Conservation (phyloP, 495 filamentous ascomycete species). For the Hypoxylon cercidicola region DNA sequence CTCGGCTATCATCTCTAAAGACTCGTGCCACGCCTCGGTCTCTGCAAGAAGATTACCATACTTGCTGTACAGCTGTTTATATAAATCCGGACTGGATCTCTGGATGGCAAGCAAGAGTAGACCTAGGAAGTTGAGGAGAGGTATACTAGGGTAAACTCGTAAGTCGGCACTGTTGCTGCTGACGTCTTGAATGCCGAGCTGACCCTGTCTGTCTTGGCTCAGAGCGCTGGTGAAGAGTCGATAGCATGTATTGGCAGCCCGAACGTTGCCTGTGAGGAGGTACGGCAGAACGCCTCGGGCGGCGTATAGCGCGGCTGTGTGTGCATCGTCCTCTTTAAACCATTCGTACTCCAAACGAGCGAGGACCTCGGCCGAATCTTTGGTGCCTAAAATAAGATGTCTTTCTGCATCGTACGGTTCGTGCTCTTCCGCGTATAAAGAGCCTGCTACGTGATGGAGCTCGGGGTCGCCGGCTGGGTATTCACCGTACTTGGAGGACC, state of each 20-base stretch:
- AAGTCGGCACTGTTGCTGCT: conserved; percentile 78
- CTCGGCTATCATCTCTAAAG: conserved; percentile 87
- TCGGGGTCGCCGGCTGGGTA: conserved; percentile 94
- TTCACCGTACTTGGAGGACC: conserved; percentile 85
- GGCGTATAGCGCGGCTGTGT: conserved; percentile 89
- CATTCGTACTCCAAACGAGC: conserved; percentile 88
- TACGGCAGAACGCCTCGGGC: conserved; percentile 92
- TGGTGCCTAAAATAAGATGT: conserved; percentile 89
- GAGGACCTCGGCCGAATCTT: conserved; percentile 83
- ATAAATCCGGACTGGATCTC: conserved; percentile 81
- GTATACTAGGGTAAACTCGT: conserved; percentile 85
- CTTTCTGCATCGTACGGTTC: conserved; percentile 92
- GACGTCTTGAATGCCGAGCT: conserved; percentile 81
- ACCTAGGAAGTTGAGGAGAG: conserved; percentile 91
- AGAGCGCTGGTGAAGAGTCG: conserved; percentile 82
- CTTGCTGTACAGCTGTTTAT: conserved; percentile 80
- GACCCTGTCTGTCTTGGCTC: conserved; percentile 68
- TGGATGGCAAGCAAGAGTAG: conserved; percentile 85
- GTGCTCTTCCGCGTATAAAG: conserved; percentile 87
- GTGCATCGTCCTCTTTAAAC: conserved; percentile 88
- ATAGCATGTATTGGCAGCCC: conserved; percentile 84
- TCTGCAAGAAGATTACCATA: conserved; percentile 83
- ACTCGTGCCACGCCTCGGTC: conserved; percentile 78
- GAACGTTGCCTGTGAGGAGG: conserved; percentile 87
- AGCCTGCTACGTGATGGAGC: conserved; percentile 91